Conservation (phyloP, 306 rosid genomes). For the Fragaria vesca region DNA sequence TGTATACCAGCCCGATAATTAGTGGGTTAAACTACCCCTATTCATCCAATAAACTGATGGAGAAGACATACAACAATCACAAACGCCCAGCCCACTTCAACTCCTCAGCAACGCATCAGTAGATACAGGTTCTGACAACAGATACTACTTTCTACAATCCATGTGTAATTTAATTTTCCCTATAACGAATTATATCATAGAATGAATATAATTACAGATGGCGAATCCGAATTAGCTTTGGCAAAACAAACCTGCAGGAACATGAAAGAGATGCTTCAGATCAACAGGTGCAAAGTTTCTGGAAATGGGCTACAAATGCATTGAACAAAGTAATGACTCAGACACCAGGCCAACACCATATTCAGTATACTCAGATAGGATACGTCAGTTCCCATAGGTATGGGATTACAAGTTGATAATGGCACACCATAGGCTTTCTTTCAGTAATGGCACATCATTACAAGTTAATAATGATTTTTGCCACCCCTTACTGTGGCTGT, state of each 20-base stretch:
- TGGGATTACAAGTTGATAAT: conserved; percentile 37
- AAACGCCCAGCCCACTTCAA: conserved; percentile 23
- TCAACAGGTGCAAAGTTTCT: conserved; percentile 38
- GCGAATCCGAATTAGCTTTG: conserved; percentile 66
- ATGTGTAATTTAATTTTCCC: conserved; percentile 22
- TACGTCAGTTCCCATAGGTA: conserved; percentile 31
- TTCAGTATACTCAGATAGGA: not conserved
- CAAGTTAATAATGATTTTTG: not conserved
- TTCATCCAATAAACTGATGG: not conserved
- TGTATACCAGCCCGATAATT: not conserved
- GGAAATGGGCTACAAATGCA: conserved; percentile 36
- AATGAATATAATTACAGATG: conserved; percentile 61
- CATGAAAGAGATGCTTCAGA: conserved; percentile 76
- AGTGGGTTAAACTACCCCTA: not conserved
- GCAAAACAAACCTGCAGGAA: conserved; percentile 78
- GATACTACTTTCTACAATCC: conserved; percentile 32
- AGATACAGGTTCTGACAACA: conserved; percentile 34
- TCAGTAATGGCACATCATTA: conserved; percentile 21
- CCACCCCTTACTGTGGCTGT: conserved; percentile 40
- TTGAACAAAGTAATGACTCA: conserved; percentile 22
- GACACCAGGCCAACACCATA: conserved; percentile 6
- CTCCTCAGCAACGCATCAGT: conserved; percentile 26
- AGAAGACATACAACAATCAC: conserved; percentile 16
- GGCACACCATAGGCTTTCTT: conserved; percentile 27
- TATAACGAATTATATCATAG: conserved; percentile 42